Evolutionary conservation across 2,329 filamentous ascomycete species (phyloP).

Genomic region (Colletotrichum lini): DNA sequence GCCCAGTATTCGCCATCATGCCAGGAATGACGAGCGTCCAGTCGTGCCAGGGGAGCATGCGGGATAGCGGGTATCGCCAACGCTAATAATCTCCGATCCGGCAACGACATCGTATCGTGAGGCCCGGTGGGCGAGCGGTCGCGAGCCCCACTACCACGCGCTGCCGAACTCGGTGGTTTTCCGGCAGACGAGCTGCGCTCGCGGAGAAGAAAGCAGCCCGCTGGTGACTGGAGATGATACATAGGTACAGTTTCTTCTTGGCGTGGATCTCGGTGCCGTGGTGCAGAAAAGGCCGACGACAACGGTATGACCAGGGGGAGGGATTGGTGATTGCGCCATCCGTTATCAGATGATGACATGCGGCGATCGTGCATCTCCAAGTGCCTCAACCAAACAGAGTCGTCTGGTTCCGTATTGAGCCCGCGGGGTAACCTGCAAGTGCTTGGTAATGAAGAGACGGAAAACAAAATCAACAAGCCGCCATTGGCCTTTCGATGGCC

Average conservation of each 20-base stretch:
- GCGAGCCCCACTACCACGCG: background rate
- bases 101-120: conserved; percentile 25
- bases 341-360: conserved; percentile 42
- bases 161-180: conserved; percentile 26
- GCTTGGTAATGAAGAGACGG: background rate
- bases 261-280: background rate
- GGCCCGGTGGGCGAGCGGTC: background rate
- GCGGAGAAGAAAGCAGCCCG: background rate
- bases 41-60: conserved; percentile 17
- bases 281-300: conserved; percentile 10
- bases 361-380: conserved; percentile 33
- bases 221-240: background rate
- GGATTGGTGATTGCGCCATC: conserved; percentile 41
- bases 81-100: conserved; percentile 28
- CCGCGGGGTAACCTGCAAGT: conserved; percentile 34
- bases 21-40: conserved; percentile 36
- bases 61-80: conserved; percentile 23
- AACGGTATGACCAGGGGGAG: background rate
- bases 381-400: conserved; percentile 17
- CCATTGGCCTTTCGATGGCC: conserved; percentile 20
- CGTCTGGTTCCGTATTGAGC: background rate
- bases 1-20: conserved; percentile 38
- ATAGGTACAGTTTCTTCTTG: background rate
- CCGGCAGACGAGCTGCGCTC: background rate
- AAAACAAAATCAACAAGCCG: conserved; percentile 25